Percentiles rank a stretch among this genome's conserved stretches.
phyloP scores from a whole-genome alignment of 116 monocot genomes.

The Phalaenopsis hybrid region DNA sequence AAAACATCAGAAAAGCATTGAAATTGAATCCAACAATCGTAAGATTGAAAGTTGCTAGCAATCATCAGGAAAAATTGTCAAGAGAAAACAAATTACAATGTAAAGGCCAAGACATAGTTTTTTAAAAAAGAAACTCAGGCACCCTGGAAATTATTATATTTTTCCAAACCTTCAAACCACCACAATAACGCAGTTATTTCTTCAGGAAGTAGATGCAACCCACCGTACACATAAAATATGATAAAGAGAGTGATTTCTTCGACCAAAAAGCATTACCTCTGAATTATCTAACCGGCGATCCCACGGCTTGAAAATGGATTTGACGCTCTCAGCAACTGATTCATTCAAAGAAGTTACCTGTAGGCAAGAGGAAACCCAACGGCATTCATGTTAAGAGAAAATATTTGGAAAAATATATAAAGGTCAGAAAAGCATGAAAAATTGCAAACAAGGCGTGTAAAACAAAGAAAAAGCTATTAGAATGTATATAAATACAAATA shows the following conservation, averaged over 20 bases:
- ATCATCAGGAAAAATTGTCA: background rate
- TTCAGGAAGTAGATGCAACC: no score
- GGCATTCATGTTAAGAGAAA: background rate
- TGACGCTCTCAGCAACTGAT: constrained; percentile 67
- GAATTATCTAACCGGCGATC: constrained; percentile 65
- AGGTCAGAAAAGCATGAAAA: background rate
- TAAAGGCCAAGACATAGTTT: background rate
- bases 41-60: background rate
- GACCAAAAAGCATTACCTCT: constrained; percentile 33
- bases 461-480: background rate
- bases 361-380: background rate
- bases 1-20: background rate
- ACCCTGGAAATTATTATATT: background rate
- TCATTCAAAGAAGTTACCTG: constrained; percentile 88
- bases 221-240: background rate
- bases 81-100: background rate
- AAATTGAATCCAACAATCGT: background rate
- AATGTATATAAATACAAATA: background rate
- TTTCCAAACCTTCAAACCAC: background rate
- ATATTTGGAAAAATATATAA: background rate
- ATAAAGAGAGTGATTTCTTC: background rate
- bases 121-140: background rate
- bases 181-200: background rate
- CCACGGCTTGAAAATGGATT: constrained; percentile 80
- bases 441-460: background rate